Evolutionary conservation across 352 stramenopile genomes (phyloP).

Genomic region (Discostella stelligera): DNA sequence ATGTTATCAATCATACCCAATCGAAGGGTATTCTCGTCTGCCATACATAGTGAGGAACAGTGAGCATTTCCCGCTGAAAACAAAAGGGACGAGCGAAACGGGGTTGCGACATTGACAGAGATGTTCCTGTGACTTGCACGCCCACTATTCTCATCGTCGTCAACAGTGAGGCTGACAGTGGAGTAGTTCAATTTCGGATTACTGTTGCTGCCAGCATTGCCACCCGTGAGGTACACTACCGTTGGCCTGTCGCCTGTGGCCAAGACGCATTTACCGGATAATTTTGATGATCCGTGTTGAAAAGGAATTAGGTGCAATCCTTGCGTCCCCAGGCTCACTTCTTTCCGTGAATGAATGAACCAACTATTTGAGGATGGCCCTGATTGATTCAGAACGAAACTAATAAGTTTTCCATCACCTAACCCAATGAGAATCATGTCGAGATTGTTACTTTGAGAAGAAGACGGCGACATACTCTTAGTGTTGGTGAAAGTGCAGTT

Average conservation of each 20-base stretch:
- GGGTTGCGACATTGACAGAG: constrained; percentile 68
- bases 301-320: constrained; percentile 92
- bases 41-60: constrained; percentile 89
- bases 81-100: constrained; percentile 64
- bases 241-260: constrained; percentile 95
- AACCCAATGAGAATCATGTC: constrained; percentile 94
- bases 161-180: constrained; percentile 87
- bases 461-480: constrained; percentile 16
- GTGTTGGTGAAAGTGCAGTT: constrained; percentile 16
- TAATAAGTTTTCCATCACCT: constrained; percentile 93
- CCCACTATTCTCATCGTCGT: constrained; percentile 48
- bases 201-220: constrained; percentile 55
- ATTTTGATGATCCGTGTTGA: constrained; percentile 42
- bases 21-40: constrained; percentile 91
- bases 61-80: constrained; percentile 54
- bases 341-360: constrained; percentile 83
- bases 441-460: constrained; percentile 36
- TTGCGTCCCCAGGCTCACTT: constrained; percentile 92
- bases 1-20: constrained; percentile 98
- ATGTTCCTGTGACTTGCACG: constrained; percentile 50
- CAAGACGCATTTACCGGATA: constrained; percentile 92
- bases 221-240: constrained; percentile 95
- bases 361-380: constrained; percentile 21
- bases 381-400: constrained; percentile 84
- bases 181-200: constrained; percentile 93